A percentile compares a stretch with the other conserved stretches of the same genome.
phyloP scores from a whole-genome alignment of 1,284 basidiomycete species.

The Pascua sp. region DNA sequence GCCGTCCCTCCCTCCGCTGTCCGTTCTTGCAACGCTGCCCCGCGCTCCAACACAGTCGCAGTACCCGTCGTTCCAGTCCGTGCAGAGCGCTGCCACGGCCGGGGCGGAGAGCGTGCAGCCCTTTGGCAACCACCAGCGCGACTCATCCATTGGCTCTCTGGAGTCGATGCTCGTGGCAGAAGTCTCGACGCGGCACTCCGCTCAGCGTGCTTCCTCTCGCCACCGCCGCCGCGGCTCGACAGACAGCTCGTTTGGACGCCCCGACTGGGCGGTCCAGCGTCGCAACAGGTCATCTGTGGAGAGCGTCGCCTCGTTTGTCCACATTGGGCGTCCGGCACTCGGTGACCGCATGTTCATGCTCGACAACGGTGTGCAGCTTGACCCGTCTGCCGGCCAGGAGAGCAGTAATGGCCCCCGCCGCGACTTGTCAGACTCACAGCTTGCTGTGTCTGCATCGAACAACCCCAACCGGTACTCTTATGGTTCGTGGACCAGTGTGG shows the following conservation, averaged over 20 bases:
- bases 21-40: conserved; percentile 48
- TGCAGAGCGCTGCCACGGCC: neutral
- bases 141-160: conserved; percentile 55
- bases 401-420: neutral
- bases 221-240: conserved; percentile 52
- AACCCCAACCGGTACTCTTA: conserved; percentile 6
- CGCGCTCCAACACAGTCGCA: conserved; percentile 5
- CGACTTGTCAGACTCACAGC: too few relatives aligned
- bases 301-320: conserved; percentile 60
- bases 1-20: conserved; percentile 12
- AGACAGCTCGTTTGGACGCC: conserved; percentile 58
- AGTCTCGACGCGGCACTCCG: conserved; percentile 23
- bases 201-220: conserved; percentile 19
- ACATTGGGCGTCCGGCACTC: conserved; percentile 66
- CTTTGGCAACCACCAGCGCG: conserved; percentile 24
- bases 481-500: conserved; percentile 11
- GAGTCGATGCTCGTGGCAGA: conserved; percentile 47
- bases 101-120: neutral
- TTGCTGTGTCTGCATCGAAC: too few relatives aligned
- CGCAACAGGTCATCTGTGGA: conserved; percentile 57
- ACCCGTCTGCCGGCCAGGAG: neutral
- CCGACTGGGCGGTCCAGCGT: conserved; percentile 62
- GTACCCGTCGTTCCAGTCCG: too few relatives aligned
- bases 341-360: conserved; percentile 84
- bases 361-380: conserved; percentile 50